phyloP scores from a whole-genome alignment of 2,329 filamentous ascomycete genomes.

The Metarhizium album region DNA sequence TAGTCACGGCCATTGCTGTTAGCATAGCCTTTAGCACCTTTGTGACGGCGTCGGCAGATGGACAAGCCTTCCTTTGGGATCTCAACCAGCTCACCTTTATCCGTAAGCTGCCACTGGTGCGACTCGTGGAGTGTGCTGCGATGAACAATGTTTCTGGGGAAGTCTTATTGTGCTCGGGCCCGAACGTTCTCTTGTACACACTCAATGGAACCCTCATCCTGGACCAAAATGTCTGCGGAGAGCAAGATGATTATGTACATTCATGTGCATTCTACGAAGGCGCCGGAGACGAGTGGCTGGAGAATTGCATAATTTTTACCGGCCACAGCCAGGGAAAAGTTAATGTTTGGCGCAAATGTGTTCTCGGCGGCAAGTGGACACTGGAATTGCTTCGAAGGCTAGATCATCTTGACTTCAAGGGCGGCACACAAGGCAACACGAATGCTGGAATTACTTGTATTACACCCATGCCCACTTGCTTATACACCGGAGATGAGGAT shows the following conservation, averaged over 20 bases:
- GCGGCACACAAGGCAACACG: slow-evolving; percentile 45
- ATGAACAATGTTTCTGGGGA: slow-evolving; percentile 90
- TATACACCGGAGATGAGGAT: slow-evolving; percentile 92
- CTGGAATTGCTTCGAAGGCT: slow-evolving; percentile 71
- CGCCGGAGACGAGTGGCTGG: slow-evolving; percentile 80
- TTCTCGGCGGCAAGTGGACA: slow-evolving; percentile 53
- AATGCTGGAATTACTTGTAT: slow-evolving; percentile 76
- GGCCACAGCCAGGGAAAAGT: slow-evolving; percentile 77
- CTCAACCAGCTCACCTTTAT: slow-evolving; percentile 84
- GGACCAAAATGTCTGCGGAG: slow-evolving; percentile 66
- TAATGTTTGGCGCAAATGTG: slow-evolving; percentile 59
- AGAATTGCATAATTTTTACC: slow-evolving; percentile 77
- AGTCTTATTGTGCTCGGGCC: slow-evolving; percentile 72
- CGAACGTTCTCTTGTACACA: slow-evolving; percentile 67
- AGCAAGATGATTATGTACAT: slow-evolving; percentile 63
- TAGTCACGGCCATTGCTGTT: slow-evolving; percentile 72
- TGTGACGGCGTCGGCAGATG: slow-evolving; percentile 71
- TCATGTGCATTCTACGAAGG: slow-evolving; percentile 91
- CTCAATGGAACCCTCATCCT: slow-evolving; percentile 79
- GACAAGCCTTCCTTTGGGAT: slow-evolving; percentile 84
- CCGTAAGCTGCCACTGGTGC: slow-evolving; percentile 52
- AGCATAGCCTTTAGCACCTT: slow-evolving; percentile 84
- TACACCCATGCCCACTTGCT: slow-evolving; percentile 65
- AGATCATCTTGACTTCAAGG: slow-evolving; percentile 63
- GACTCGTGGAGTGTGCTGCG: slow-evolving; percentile 58